Evolutionary conservation across 1,139 yeast genomes (phyloP).

Genomic region (Blastobotrys serpentis): DNA sequence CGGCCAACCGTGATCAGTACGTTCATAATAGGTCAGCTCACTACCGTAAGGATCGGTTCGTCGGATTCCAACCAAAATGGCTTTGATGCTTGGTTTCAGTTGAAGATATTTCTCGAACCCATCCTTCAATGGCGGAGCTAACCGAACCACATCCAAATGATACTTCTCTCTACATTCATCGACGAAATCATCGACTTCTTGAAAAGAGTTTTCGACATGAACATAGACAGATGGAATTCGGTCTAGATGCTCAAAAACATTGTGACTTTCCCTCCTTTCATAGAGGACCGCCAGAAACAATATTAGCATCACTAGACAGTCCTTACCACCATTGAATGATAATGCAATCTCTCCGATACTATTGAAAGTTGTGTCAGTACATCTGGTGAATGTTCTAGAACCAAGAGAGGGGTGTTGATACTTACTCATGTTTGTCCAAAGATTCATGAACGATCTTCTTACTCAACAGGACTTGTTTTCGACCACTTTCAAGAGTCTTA

Average conservation of each 20-base stretch:
- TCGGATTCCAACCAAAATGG: constrained; percentile 79
- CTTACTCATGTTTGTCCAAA: constrained; percentile 36
- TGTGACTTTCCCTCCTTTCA: not conserved
- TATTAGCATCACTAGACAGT: constrained; percentile 78
- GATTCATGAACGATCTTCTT: constrained; percentile 37
- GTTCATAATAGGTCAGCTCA: constrained; percentile 53
- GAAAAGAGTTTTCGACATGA: constrained; percentile 65
- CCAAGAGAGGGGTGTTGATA: not conserved
- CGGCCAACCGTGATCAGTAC: constrained; percentile 90
- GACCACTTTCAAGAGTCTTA: constrained; percentile 22
- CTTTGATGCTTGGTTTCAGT: constrained; percentile 49
- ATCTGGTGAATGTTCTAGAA: not conserved
- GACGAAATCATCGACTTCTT: constrained; percentile 53
- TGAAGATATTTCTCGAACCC: constrained; percentile 64
- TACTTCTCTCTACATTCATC: constrained; percentile 36
- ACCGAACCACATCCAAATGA: constrained; percentile 36
- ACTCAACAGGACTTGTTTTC: constrained; percentile 36
- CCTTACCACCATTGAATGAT: constrained; percentile 89
- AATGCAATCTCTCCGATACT: constrained; percentile 60
- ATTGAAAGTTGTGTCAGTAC: constrained; percentile 8
- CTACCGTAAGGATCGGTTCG: constrained; percentile 76
- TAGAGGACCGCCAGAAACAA: constrained; percentile 58
- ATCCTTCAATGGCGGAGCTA: constrained; percentile 49
- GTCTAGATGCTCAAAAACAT: constrained; percentile 11
- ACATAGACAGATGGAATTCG: constrained; percentile 58